Percentiles rank a stretch among this genome's conserved stretches.
Conservation (phyloP, 2,329 filamentous ascomycete genomes). For the Thermoascus crustaceus region DNA sequence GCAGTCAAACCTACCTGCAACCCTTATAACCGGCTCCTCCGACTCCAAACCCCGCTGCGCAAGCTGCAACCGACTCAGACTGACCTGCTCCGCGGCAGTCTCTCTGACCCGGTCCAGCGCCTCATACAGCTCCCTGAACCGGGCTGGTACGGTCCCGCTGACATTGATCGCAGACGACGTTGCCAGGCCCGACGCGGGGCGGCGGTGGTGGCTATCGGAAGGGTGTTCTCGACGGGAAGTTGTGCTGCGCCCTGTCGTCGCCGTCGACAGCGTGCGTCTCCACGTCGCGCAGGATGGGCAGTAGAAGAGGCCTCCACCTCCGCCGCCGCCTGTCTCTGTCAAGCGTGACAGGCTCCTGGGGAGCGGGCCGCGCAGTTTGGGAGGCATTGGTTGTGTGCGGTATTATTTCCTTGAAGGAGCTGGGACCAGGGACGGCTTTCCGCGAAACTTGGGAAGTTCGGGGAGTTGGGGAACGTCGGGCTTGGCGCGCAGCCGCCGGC, state of each 20-base stretch:
- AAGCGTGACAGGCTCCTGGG: constrained; percentile 25
- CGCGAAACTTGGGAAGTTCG: too few species aligned
- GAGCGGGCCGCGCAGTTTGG: constrained; percentile 30
- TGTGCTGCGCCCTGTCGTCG: constrained; percentile 9
- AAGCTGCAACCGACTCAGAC: constrained; percentile 52
- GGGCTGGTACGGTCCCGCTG: constrained; percentile 44
- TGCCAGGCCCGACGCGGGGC: constrained; percentile 32
- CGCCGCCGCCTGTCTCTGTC: constrained; percentile 13
- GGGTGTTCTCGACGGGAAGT: constrained; percentile 2
- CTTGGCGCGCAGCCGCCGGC: too few species aligned
- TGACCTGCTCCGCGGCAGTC: constrained; percentile 48
- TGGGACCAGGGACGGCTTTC: too few species aligned
- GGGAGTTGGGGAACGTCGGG: too few species aligned
- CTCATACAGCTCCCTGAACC: constrained; percentile 46
- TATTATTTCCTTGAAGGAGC: too few species aligned
- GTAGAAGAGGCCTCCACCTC: constrained; percentile 20
- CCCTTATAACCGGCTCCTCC: constrained; percentile 44
- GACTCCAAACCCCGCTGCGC: constrained; percentile 51
- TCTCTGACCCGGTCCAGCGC: constrained; percentile 45
- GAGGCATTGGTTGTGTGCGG: constrained; percentile 28
- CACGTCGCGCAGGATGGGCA: constrained; percentile 36
- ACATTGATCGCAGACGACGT: constrained; percentile 48
- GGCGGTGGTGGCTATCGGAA: constrained; percentile 10
- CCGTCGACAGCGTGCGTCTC: constrained; percentile 24
- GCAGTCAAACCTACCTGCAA: constrained; percentile 40